Base-by-base conservation (phyloP, 371 early-diverging fungal species). In the Rhizopus delemar region DNA sequence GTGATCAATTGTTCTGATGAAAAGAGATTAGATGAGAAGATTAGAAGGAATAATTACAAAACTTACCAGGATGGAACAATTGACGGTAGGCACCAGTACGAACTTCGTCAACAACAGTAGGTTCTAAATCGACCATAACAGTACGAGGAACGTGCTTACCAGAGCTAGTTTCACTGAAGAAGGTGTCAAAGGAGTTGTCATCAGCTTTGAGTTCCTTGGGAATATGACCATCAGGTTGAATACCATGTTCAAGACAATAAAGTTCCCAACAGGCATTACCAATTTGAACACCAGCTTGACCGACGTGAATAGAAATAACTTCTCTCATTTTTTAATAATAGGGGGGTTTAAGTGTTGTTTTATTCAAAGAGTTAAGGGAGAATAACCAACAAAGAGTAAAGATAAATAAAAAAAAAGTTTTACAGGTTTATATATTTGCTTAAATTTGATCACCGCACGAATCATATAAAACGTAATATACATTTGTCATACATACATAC, bases 251-350 rank as follows among this genome's bases (percentile, higher is more conserved):
- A 62, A 93, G 86, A 80, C 97, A 95, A 87, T 97, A 98, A 53
- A 70, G 60, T 78, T 99, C 99, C 99, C 99, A 99, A 85, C 99
- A 98, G 83, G 98, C 93, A 88, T 98, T 99, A 89, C 99, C 99
- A 76, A 99, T 99, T 85, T 99, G 99, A 73, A 99, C 94, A 92
- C 99, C 99, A 70, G 99, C 99, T 86, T 99, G 94, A 72, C 95
- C 93, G 64, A 83, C 94, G 90, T 99, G 99, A 79, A 99, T 85
- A 56, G 94, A 94, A 80, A 97, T 95, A 84, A 96, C 90, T 85
- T 99, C 99, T 85, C 99, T 90, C 99, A 98, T 98, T 51, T 46
- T 51, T 57, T 51, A 35, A 50, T 53, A 41, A 56, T 45, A 49
- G 50, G 63, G 63, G 38, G 57, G 51, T 45, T 56, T 48, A 46